Percentiles rank a stretch among this genome's conserved stretches.
Conservation (phyloP, 192 early-diverging fungal genomes). For the Umbelopsis isabellina region DNA sequence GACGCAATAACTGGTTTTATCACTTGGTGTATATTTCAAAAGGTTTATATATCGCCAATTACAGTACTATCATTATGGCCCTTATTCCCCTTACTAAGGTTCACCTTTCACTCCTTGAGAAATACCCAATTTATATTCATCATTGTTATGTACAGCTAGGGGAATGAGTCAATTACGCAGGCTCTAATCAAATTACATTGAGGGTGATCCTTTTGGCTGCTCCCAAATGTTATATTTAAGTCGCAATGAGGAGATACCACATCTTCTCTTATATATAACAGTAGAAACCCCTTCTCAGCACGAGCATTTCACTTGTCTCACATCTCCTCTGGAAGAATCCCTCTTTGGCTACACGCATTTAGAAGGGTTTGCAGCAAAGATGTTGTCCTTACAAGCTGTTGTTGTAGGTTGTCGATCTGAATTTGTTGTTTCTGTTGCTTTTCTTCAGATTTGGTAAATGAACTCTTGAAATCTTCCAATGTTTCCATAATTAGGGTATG, state of each 20-base stretch:
- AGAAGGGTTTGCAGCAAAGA: not conserved
- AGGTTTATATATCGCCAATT: too few species aligned
- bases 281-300: too few species aligned
- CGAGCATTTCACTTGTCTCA: too few species aligned
- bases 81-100: too few species aligned
- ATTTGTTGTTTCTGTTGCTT: not conserved
- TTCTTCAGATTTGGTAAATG: not conserved
- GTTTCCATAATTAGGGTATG: not conserved
- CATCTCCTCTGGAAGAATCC: not conserved
- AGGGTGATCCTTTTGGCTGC: not conserved
- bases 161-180: conserved; percentile 4
- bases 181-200: not conserved
- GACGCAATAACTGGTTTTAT: too few species aligned
- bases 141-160: conserved; percentile 22
- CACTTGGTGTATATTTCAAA: too few species aligned
- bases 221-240: too few species aligned
- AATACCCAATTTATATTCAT: conserved; percentile 18
- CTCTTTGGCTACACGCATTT: not conserved
- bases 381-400: not conserved
- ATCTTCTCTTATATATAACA: too few species aligned
- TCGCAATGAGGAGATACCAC: too few species aligned
- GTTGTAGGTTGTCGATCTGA: not conserved
- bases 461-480: not conserved
- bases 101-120: conserved; percentile 1
- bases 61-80: too few species aligned